phyloP scores from a whole-genome alignment of 257 asterid species.

The Solanum bukasovii region DNA sequence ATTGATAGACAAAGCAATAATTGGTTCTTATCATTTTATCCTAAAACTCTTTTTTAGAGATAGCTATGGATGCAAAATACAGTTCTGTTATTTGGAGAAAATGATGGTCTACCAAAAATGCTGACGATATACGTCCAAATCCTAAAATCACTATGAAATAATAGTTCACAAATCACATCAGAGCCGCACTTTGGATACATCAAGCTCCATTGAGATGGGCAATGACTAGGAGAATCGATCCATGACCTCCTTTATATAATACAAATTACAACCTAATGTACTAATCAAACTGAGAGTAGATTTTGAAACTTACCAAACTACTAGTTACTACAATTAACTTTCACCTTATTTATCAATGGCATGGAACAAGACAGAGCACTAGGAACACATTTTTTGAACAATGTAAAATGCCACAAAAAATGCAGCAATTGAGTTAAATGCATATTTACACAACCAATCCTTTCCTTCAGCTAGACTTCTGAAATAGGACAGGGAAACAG shows the following conservation, averaged over 20 bases:
- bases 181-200: background rate
- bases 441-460: background rate
- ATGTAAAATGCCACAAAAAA: background rate
- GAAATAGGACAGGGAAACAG: background rate
- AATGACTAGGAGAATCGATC: background rate
- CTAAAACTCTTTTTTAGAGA: background rate
- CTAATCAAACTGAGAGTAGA: background rate
- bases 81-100: background rate
- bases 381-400: background rate
- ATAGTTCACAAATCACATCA: background rate
- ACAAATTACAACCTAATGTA: background rate
- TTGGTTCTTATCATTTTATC: slow-evolving; percentile 2
- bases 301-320: background rate
- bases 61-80: background rate
- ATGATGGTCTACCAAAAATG: background rate
- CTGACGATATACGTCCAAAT: background rate
- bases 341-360: background rate
- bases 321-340: background rate
- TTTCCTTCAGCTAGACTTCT: background rate
- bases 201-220: background rate
- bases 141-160: background rate
- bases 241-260: background rate
- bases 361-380: background rate
- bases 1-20: background rate
- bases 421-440: background rate